Evolutionary conservation across 352 stramenopile species (phyloP).

Genomic region (Phytopythium cucurbitacearum): DNA sequence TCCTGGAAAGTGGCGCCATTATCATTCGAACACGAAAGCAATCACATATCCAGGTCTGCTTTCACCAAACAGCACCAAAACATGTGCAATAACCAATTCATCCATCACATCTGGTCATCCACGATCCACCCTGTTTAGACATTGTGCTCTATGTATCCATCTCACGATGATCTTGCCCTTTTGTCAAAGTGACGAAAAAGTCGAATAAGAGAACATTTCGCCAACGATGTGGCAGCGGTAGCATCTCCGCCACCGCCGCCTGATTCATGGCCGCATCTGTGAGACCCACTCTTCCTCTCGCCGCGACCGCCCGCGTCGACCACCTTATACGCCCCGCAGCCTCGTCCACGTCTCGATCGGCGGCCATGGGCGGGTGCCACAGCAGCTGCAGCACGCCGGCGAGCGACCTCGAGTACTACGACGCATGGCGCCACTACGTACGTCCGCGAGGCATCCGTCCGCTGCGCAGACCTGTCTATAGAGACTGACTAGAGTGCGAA

Average conservation of each 20-base stretch:
- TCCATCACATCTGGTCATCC: no score
- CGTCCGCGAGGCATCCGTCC: background rate
- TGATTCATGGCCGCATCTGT: background rate
- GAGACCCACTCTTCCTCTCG: background rate
- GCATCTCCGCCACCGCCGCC: background rate
- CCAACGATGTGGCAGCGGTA: no score
- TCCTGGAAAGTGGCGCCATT: background rate
- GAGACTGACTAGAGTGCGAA: no score
- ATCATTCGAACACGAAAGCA: background rate
- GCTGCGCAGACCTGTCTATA: no score
- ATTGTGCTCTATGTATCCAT: background rate
- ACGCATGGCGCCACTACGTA: constrained; percentile 44
- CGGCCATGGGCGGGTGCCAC: constrained; percentile 50
- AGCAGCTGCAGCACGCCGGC: constrained; percentile 42
- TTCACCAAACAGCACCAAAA: background rate
- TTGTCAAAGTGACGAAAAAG: background rate
- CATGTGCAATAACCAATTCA: background rate
- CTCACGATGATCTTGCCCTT: background rate
- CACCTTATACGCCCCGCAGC: background rate
- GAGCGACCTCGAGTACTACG: constrained; percentile 63
- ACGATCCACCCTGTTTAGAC: no score
- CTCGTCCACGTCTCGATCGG: background rate
- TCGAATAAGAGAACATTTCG: constrained; percentile 5
- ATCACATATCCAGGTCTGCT: background rate
- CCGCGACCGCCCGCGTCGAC: background rate